Conservation (phyloP, 78 protist species). For the Tieghemostelium lacteum region DNA sequence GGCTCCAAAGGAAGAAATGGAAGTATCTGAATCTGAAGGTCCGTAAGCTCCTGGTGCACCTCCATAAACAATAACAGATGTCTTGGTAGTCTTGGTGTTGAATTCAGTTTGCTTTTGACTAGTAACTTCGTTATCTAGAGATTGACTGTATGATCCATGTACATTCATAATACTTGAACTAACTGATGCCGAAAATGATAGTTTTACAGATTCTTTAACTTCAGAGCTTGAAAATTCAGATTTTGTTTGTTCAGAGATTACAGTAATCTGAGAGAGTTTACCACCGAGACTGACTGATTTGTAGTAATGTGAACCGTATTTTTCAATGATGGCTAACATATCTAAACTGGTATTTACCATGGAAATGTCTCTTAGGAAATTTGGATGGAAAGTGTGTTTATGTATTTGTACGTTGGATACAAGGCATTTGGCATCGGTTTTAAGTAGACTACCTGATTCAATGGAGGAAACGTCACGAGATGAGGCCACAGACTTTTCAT, state of each 20-base stretch:
- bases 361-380: neutral
- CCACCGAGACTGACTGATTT: neutral
- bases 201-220: no score
- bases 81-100: neutral
- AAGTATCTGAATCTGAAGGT: neutral
- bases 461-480: neutral
- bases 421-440: neutral
- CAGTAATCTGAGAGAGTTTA: neutral
- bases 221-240: neutral
- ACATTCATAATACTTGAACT: neutral
- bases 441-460: neutral
- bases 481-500: neutral
- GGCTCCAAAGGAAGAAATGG: neutral
- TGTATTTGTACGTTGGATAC: neutral
- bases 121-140: neutral
- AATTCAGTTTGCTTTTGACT: neutral
- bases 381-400: neutral
- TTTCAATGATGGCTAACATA: neutral
- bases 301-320: neutral
- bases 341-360: neutral
- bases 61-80: neutral
- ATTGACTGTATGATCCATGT: neutral
- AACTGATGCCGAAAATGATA: neutral
- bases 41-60: neutral
- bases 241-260: neutral